Percentiles rank a stretch among this genome's conserved stretches.
These are phyloP conservation scores for Cucumis melo DNA, from an alignment of 306 rosid species.

Conservation along the genomic window DNA sequence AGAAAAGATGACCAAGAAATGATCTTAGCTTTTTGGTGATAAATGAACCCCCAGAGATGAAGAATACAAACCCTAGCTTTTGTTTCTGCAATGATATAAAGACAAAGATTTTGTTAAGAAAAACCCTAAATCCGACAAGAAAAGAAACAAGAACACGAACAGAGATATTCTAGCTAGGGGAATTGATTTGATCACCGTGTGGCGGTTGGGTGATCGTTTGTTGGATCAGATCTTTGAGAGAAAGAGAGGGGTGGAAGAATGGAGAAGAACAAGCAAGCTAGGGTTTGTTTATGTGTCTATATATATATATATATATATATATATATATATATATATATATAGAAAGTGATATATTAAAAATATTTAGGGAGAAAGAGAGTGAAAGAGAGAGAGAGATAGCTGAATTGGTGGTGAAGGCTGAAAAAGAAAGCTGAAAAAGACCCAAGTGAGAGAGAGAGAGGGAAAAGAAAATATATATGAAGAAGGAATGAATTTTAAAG, in stretches of 20 bases:
- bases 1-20: neutral
- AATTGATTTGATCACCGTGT: neutral
- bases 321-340: neutral
- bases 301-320: too few relatives aligned
- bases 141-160: neutral
- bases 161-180: neutral
- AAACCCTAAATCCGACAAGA: neutral
- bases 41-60: neutral
- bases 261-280: neutral
- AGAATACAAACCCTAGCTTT: neutral
- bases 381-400: neutral
- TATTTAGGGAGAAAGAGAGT: neutral
- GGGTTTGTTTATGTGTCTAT: neutral
- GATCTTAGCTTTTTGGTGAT: neutral
- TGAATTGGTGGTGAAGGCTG: slow-evolving; percentile 7
- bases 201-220: neutral
- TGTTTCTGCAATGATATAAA: neutral
- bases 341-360: neutral
- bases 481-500: neutral
- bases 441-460: neutral
- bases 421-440: neutral
- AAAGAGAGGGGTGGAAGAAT: neutral
- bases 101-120: neutral
- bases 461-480: neutral
- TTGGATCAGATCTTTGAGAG: neutral